Conservation (phyloP, 495 filamentous ascomycete species). For the Jackrogersella minutella region DNA sequence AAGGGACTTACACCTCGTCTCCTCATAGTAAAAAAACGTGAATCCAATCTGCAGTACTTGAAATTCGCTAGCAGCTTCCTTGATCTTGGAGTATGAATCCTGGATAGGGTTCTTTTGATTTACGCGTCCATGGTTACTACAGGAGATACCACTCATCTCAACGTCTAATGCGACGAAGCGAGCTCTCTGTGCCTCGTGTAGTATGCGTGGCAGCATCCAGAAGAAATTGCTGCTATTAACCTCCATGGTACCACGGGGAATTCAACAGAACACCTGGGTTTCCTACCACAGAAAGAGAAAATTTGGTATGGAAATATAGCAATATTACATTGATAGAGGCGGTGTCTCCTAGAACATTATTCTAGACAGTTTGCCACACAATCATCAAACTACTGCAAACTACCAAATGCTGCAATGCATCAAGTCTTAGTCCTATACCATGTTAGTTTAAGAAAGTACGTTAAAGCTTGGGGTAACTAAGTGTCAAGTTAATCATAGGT, state of each 20-base stretch:
- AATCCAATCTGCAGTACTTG: slow-evolving; percentile 81
- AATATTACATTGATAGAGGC: neutral
- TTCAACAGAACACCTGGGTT: neutral
- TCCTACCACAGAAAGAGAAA: neutral
- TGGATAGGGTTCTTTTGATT: slow-evolving; percentile 56
- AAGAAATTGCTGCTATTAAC: slow-evolving; percentile 63
- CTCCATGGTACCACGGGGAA: slow-evolving; percentile 63
- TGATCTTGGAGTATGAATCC: slow-evolving; percentile 71
- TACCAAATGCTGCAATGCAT: too few species aligned
- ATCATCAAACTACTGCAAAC: slow-evolving; percentile 6
- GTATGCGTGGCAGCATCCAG: slow-evolving; percentile 63
- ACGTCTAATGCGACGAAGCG: slow-evolving; percentile 77
- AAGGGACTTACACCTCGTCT: slow-evolving; percentile 47
- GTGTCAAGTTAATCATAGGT: too few species aligned
- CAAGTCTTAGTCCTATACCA: too few species aligned
- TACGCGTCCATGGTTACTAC: slow-evolving; percentile 24
- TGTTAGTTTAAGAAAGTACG: neutral
- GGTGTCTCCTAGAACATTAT: neutral
- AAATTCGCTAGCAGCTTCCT: slow-evolving; percentile 71
- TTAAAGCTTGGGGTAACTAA: neutral
- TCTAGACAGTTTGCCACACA: neutral
- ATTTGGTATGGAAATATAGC: neutral
- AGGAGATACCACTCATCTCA: slow-evolving; percentile 75
- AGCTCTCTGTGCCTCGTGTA: slow-evolving; percentile 66
- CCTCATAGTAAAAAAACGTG: slow-evolving; percentile 66